Evolutionary conservation across 106 monocot genomes (phyloP).

Genomic region (Platanthera zijinensis): DNA sequence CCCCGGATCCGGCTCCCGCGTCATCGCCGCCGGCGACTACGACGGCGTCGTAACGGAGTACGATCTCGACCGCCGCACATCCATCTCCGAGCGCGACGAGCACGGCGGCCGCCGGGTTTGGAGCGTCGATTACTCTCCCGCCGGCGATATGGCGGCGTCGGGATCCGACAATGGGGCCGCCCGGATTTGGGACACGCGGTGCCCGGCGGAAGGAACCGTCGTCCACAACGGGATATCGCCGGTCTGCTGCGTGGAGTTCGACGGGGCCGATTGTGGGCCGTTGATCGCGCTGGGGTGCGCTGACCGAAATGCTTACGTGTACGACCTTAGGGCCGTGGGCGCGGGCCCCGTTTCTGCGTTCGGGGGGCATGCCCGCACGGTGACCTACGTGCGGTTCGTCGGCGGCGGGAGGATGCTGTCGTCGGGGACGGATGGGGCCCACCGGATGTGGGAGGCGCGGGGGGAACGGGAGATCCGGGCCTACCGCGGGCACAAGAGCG

Average conservation of each 20-base stretch:
- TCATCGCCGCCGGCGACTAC: slow-evolving; percentile 65
- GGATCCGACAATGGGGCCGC: slow-evolving; percentile 70
- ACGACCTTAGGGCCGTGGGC: slow-evolving; percentile 46
- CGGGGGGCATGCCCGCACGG: slow-evolving; percentile 44
- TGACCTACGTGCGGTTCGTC: slow-evolving; percentile 67
- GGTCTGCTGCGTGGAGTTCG: slow-evolving; percentile 72
- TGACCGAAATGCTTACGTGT: slow-evolving; percentile 54
- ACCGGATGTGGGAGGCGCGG: slow-evolving; percentile 47
- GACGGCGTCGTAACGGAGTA: slow-evolving; percentile 98
- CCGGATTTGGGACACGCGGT: slow-evolving; percentile 66
- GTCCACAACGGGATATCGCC: slow-evolving; percentile 16
- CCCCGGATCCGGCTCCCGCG: slow-evolving; percentile 13
- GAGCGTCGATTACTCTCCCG: slow-evolving; percentile 58
- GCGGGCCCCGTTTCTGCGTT: slow-evolving; percentile 28
- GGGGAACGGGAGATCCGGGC: slow-evolving; percentile 31
- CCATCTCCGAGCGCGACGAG: slow-evolving; percentile 79
- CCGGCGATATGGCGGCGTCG: slow-evolving; percentile 37
- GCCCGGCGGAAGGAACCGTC: not conserved
- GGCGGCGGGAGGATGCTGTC: slow-evolving; percentile 38
- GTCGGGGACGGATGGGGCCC: slow-evolving; percentile 62
- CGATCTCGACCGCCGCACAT: slow-evolving; percentile 42
- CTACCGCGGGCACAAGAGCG: slow-evolving; percentile 55
- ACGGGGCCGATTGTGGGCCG: slow-evolving; percentile 18
- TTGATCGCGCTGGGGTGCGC: slow-evolving; percentile 50
- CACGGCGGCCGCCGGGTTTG: slow-evolving; percentile 81